Percentiles rank a stretch among this genome's conserved stretches.
phyloP scores from a whole-genome alignment of 2,329 filamentous ascomycete species.

The Mycosphaerella arachidis region DNA sequence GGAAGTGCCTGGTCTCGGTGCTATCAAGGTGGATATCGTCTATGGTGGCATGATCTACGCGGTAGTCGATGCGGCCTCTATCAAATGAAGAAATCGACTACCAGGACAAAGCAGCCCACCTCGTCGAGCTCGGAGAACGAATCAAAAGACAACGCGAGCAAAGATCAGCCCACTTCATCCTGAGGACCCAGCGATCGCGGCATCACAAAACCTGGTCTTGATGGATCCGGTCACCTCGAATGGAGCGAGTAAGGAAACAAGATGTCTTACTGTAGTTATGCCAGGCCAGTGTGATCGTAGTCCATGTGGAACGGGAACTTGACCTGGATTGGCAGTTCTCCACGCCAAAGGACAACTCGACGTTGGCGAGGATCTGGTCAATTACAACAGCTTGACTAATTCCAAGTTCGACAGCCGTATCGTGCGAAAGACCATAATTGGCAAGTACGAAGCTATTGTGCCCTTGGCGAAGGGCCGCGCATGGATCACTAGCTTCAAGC shows the following conservation, averaged over 20 bases:
- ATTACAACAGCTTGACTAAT: conserved; percentile 40
- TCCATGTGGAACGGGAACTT: conserved; percentile 46
- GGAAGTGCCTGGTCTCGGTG: conserved; percentile 40
- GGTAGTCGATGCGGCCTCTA: conserved; percentile 38
- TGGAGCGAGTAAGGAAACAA: conserved; percentile 28
- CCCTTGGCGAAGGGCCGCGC: conserved; percentile 42
- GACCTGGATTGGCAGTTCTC: conserved; percentile 42
- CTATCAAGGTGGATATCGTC: conserved; percentile 41
- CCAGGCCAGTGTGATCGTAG: conserved; percentile 46
- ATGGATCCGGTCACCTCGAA: conserved; percentile 33
- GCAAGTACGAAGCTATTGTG: conserved; percentile 38
- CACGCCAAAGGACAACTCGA: conserved; percentile 40
- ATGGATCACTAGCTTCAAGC: conserved; percentile 46
- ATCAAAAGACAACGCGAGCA: conserved; percentile 38
- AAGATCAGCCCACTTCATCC: conserved; percentile 40
- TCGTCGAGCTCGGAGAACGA: conserved; percentile 39
- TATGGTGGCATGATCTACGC: conserved; percentile 47
- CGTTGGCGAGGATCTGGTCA: conserved; percentile 36
- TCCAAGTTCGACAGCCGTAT: conserved; percentile 42
- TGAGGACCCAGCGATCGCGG: conserved; percentile 41
- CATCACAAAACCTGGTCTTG: conserved; percentile 39
- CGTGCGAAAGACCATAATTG: conserved; percentile 37
- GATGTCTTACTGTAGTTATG: conserved; percentile 40
- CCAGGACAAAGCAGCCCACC: conserved; percentile 31
- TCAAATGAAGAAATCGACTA: conserved; percentile 35